phyloP scores from a whole-genome alignment of 352 stramenopile genomes.

The Phytophthora vignae region DNA sequence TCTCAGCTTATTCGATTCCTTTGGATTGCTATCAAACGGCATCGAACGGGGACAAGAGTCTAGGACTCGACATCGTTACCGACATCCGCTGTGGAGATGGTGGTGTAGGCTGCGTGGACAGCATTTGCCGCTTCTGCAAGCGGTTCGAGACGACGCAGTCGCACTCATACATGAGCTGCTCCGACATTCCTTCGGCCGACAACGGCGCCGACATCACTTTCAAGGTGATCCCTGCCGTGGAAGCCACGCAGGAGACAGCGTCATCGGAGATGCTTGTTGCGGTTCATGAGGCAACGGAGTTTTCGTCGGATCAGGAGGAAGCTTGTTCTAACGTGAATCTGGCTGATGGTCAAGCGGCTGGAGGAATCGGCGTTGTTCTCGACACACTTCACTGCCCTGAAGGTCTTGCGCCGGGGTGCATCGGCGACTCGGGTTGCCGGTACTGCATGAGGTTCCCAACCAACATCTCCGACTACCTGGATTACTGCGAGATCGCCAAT shows the following conservation, averaged over 20 bases:
- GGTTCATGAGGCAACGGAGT: conserved; percentile 11
- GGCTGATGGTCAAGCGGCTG: conserved; percentile 36
- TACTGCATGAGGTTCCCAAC: conserved; percentile 45
- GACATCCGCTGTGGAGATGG: conserved; percentile 44
- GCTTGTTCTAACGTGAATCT: conserved; percentile 24
- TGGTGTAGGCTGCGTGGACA: conserved; percentile 39
- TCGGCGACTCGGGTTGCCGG: conserved; percentile 33
- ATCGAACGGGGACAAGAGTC: conserved; percentile 29
- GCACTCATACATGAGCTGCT: conserved; percentile 28
- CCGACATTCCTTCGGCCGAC: conserved; percentile 23
- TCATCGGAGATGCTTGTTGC: conserved; percentile 11
- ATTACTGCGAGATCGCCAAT: conserved; percentile 39
- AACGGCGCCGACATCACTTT: conserved; percentile 39
- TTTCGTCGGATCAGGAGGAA: conserved; percentile 5
- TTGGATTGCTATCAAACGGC: conserved; percentile 31
- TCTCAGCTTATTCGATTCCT: conserved; percentile 25
- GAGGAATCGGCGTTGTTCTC: conserved; percentile 38
- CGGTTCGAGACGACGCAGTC: conserved; percentile 37
- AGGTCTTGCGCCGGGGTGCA: conserved; percentile 34
- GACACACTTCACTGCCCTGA: conserved; percentile 36
- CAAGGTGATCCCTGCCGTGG: conserved; percentile 20
- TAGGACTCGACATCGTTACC: conserved; percentile 38
- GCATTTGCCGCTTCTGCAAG: conserved; percentile 42
- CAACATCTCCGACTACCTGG: conserved; percentile 29
- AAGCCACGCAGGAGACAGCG: conserved; percentile 11